These are phyloP conservation scores for Platismatia glauca DNA, from an alignment of 495 filamentous ascomycete species.

Conservation along the genomic window DNA sequence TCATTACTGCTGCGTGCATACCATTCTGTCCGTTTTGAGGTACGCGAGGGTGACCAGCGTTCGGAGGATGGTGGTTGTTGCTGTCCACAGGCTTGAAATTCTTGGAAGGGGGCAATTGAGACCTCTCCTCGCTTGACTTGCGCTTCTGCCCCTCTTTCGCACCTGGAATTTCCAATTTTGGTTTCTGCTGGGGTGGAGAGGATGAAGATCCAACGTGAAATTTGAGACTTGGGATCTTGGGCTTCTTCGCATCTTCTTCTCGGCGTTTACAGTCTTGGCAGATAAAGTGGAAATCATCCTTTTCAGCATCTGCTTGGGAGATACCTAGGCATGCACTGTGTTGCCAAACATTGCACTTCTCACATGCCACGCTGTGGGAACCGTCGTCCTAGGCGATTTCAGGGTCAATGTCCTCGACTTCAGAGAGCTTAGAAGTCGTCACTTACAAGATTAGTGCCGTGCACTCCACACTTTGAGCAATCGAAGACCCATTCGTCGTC, in stretches of 20 bases:
- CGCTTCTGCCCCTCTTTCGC: conserved; percentile 24
- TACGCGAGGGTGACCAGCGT: conserved; percentile 24
- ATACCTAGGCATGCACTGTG: conserved; percentile 87
- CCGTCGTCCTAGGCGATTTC: conserved; percentile 63
- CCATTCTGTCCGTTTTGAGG: conserved; percentile 27
- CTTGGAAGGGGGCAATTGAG: conserved; percentile 31
- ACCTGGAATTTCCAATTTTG: conserved; percentile 8
- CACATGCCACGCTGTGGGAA: conserved; percentile 87
- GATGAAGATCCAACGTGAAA: conserved; percentile 49
- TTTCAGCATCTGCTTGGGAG: conserved; percentile 63
- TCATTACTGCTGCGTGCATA: conserved; percentile 26
- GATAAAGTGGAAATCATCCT: conserved; percentile 81
- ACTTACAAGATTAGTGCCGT: conserved; percentile 69
- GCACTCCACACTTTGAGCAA: conserved; percentile 74
- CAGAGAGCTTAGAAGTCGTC: background rate
- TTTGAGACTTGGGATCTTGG: conserved; percentile 65
- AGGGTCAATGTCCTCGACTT: background rate
- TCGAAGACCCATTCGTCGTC: conserved; percentile 93
- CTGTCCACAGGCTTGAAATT: conserved; percentile 23
- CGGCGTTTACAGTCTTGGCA: conserved; percentile 68
- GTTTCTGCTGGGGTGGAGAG: conserved; percentile 31
- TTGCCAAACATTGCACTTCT: conserved; percentile 92
- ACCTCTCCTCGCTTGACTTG: conserved; percentile 23
- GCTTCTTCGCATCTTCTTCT: conserved; percentile 51
- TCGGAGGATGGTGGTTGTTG: conserved; percentile 22